A percentile compares a stretch with the other conserved stretches of the same genome.
These are phyloP conservation scores for Typha latifolia DNA, from an alignment of 176 grass and related monocot species.

Conservation along the genomic window DNA sequence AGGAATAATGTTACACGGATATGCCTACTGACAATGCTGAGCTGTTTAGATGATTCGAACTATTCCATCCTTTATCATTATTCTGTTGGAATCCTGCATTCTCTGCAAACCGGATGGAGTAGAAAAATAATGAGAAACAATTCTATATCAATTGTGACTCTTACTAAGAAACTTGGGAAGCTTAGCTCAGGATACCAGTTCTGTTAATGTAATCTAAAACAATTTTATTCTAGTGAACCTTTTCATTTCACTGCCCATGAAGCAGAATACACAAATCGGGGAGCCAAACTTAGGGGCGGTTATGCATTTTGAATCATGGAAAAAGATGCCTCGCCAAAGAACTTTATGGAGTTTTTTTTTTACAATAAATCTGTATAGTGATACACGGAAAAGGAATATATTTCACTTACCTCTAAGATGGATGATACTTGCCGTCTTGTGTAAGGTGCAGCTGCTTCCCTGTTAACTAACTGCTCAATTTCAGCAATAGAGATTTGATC, in stretches of 20 bases:
- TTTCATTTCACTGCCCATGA: not conserved
- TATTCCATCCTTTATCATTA: constrained; percentile 81
- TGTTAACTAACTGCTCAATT: constrained; percentile 65
- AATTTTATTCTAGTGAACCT: too few species aligned
- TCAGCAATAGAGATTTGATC: constrained; percentile 73
- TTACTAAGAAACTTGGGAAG: too few species aligned
- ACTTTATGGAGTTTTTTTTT: too few species aligned
- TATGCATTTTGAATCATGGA: too few species aligned
- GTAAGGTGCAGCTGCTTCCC: constrained; percentile 44
- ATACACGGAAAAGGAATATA: not conserved
- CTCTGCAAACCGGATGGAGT: constrained; percentile 44
- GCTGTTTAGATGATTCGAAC: constrained; percentile 66
- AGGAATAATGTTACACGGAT: too few species aligned
- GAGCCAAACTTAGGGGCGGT: not conserved
- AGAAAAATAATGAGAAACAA: not conserved
- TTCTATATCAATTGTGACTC: too few species aligned
- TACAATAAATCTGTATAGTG: too few species aligned
- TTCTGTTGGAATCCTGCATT: constrained; percentile 86
- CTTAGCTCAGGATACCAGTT: too few species aligned
- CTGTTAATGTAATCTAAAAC: too few species aligned
- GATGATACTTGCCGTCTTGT: constrained; percentile 60
- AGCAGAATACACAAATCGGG: not conserved
- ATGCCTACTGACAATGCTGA: not conserved
- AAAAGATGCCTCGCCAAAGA: too few species aligned
- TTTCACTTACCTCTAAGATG: constrained; percentile 66